Conservation (phyloP, 768 basidiomycete genomes). For the Phlebiopsis flavidoalba region DNA sequence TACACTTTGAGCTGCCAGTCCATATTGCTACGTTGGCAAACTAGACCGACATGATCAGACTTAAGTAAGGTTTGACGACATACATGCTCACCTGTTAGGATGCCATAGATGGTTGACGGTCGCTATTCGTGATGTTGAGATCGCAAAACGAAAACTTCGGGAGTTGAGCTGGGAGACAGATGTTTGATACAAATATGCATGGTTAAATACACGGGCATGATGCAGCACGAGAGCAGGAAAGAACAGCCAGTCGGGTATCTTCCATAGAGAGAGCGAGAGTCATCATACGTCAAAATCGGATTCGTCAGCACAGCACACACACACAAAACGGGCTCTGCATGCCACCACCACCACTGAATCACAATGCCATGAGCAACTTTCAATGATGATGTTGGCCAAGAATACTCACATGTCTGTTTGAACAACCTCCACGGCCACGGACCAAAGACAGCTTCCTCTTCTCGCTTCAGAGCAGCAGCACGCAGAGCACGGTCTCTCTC, state of each 20-base stretch:
- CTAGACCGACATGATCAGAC: background rate
- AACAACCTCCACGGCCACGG: conserved; percentile 62
- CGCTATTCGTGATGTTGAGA: background rate
- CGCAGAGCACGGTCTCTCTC: conserved; percentile 19
- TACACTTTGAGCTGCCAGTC: background rate
- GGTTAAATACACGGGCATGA: background rate
- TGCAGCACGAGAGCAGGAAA: background rate
- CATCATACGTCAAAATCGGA: conserved; percentile 46
- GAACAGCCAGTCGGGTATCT: conserved; percentile 1
- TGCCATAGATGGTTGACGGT: background rate
- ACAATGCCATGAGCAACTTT: background rate
- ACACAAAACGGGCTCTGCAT: conserved; percentile 55
- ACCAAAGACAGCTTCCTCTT: conserved; percentile 56
- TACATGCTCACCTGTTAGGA: no score
- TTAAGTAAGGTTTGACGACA: background rate
- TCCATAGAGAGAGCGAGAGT: background rate
- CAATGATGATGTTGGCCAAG: background rate
- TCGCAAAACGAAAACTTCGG: background rate
- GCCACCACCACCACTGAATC: conserved; percentile 83
- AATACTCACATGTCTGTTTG: conserved; percentile 61
- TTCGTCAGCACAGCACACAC: conserved; percentile 56
- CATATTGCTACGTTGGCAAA: background rate
- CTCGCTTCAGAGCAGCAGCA: conserved; percentile 35
- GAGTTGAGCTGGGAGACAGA: background rate
- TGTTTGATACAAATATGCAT: background rate